Base-by-base conservation (phyloP, 2,329 filamentous ascomycete species). In the Cordyceps farinosa region DNA sequence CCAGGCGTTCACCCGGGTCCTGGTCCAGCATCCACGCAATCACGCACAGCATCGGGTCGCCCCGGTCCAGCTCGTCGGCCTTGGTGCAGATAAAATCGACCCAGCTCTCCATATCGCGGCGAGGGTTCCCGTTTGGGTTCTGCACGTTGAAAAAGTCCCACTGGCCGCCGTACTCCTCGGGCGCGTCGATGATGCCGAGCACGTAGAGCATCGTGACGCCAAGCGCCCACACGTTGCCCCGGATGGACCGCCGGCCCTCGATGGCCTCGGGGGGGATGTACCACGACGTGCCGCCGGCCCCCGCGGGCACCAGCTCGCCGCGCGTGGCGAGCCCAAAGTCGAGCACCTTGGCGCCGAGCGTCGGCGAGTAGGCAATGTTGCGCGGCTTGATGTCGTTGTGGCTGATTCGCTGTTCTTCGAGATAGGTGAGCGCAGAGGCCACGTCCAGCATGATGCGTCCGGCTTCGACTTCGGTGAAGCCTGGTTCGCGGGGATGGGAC, bases 251-350 rank as follows among this genome's bases (percentile, higher is more conserved):
- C 10, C 13, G 9, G 27, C 61, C 52, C 13, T 27, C n/a, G 22
- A 36, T 13, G n/a, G 34, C 29, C 38, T 62, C 61, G 17, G 61
- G 61, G 15, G 61, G 44, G 5, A 62, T 11, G 44, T 62, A 62
- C 61, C 61, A 62, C 10, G 61, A 45, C 44, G 61, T 57, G 53
- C 61, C 61, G 52, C 61, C 61, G 2, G 51, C 32, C 15, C 4
- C 7, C 13, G 17, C 3, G 74, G 22, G 77, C 11, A 74, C 71
- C 7, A 74, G 70, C 51, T 74, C 74, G 44, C 68, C 69, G n/a
- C 5, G 2, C 36, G 48, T 57, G 22, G 63, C 65, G 32, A 64
- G 42, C 1, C 61, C 61, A 38, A 66, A 65, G 29, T 66, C 64
- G 38, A 65, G 61, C n/a, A 66, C 57, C 29, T 66, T 65, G 7